These are phyloP conservation scores for Candida lessepsii DNA, from an alignment of 805 yeast genomes.

Conservation along the genomic window DNA sequence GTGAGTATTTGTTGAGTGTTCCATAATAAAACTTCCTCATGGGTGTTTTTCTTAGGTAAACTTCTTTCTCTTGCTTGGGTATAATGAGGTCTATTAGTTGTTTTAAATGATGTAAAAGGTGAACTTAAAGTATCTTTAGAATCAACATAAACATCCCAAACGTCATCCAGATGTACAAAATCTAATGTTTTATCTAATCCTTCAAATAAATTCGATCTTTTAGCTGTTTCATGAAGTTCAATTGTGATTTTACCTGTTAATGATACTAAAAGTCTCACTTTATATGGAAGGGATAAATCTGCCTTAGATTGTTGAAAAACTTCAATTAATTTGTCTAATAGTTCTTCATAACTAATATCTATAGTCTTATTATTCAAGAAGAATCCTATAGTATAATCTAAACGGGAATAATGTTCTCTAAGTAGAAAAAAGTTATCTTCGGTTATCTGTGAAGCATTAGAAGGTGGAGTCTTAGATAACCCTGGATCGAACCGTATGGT, in stretches of 20 bases:
- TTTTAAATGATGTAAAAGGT: slow-evolving; percentile 81
- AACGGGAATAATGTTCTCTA: slow-evolving; percentile 60
- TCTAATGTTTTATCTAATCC: slow-evolving; percentile 23
- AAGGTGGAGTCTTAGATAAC: slow-evolving; percentile 31
- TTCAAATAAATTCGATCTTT: slow-evolving; percentile 26
- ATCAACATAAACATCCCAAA: slow-evolving; percentile 67
- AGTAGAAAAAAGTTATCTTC: slow-evolving; percentile 55
- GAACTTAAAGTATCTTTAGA: slow-evolving; percentile 51
- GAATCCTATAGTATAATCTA: slow-evolving; percentile 51
- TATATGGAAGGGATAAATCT: slow-evolving; percentile 23
- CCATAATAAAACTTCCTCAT: slow-evolving; percentile 66
- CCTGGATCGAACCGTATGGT: slow-evolving; percentile 77
- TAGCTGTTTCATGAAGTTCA: slow-evolving; percentile 31
- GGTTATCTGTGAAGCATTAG: slow-evolving; percentile 20
- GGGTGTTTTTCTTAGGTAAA: slow-evolving; percentile 38
- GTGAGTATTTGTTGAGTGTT: slow-evolving; percentile 58
- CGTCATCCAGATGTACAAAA: slow-evolving; percentile 5
- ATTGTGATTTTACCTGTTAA: slow-evolving; percentile 29
- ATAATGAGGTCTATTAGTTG: slow-evolving; percentile 70
- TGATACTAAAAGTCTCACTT: slow-evolving; percentile 30
- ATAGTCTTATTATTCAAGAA: slow-evolving; percentile 35
- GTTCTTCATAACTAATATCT: slow-evolving; percentile 38
- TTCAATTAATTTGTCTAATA: slow-evolving; percentile 35
- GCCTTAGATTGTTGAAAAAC: slow-evolving; percentile 26
- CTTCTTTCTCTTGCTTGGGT: slow-evolving; percentile 56